Conservation (phyloP, 164 flowering plant species). For the Sedum album region DNA sequence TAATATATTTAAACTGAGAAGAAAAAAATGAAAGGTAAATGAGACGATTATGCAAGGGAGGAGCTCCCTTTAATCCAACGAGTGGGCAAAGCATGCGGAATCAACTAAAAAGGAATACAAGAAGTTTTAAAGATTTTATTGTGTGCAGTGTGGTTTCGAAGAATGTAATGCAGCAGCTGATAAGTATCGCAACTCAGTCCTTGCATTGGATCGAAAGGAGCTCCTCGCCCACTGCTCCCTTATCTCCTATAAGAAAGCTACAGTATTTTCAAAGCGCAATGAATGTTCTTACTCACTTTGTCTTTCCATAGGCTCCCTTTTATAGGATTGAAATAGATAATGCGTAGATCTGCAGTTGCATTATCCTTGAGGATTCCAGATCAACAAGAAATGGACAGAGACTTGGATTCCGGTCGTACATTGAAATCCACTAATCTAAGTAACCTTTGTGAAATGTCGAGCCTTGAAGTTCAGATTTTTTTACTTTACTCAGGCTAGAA, state of each 20-base stretch:
- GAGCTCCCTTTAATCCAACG: slow-evolving; percentile 9
- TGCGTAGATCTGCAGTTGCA: neutral
- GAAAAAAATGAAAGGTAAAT: too few species aligned
- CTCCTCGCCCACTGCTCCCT: neutral
- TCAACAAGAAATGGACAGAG: neutral
- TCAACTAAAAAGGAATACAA: neutral
- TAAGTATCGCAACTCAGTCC: slow-evolving; percentile 2
- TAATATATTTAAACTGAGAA: neutral
- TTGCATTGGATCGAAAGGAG: slow-evolving; percentile 7
- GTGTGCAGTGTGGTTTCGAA: neutral
- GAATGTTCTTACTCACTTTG: neutral
- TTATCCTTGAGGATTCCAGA: neutral
- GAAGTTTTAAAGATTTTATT: neutral
- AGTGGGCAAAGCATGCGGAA: slow-evolving; percentile 4
- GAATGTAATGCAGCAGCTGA: neutral
- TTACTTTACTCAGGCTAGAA: slow-evolving; percentile 1
- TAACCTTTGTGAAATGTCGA: neutral
- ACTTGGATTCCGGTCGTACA: neutral
- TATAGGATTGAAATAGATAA: neutral
- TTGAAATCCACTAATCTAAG: neutral
- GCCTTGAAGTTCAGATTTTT: neutral
- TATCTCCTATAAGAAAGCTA: neutral
- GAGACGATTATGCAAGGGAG: neutral
- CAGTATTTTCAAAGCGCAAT: neutral
- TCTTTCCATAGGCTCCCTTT: neutral